Evolutionary conservation across 768 basidiomycete genomes (phyloP).

Genomic region (Solioccasus polychromus): DNA sequence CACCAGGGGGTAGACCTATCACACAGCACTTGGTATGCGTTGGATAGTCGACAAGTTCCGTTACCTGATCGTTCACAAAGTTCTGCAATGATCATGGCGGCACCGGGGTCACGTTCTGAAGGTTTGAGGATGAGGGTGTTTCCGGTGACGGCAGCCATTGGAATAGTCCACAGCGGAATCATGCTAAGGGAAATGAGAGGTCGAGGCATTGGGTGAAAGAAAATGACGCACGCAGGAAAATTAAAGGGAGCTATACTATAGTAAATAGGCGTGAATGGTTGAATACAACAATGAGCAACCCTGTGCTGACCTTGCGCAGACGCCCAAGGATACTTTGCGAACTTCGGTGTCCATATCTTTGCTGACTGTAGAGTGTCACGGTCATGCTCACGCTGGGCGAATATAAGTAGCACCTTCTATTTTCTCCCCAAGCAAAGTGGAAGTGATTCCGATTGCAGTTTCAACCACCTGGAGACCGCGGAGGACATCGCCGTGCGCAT

Average conservation of each 20-base stretch:
- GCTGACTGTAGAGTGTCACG: conserved; percentile 56
- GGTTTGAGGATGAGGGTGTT: conserved; percentile 96
- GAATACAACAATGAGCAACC: background rate
- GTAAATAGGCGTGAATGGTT: conserved; percentile 1
- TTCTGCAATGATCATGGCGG: conserved; percentile 97
- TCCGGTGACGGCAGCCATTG: conserved; percentile 83
- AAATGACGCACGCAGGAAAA: conserved; percentile 69
- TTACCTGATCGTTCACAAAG: conserved; percentile 81
- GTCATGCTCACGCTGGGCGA: background rate
- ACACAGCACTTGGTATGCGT: background rate
- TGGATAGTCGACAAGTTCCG: background rate
- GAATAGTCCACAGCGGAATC: conserved; percentile 97
- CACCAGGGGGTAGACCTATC: conserved; percentile 76
- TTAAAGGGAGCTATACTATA: conserved; percentile 81
- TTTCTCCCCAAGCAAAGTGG: conserved; percentile 85
- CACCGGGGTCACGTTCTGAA: conserved; percentile 94
- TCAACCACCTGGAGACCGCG: conserved; percentile 91
- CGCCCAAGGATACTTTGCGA: conserved; percentile 80
- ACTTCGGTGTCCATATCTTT: conserved; percentile 97
- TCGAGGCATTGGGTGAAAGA: background rate
- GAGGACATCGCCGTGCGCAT: conserved; percentile 93
- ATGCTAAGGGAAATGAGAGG: conserved; percentile 48
- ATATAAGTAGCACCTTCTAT: conserved; percentile 64
- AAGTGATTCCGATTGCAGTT: conserved; percentile 76
- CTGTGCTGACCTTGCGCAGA: conserved; percentile 59